Conservation (phyloP, 768 basidiomycete species). For the Ephemerocybe angulata region DNA sequence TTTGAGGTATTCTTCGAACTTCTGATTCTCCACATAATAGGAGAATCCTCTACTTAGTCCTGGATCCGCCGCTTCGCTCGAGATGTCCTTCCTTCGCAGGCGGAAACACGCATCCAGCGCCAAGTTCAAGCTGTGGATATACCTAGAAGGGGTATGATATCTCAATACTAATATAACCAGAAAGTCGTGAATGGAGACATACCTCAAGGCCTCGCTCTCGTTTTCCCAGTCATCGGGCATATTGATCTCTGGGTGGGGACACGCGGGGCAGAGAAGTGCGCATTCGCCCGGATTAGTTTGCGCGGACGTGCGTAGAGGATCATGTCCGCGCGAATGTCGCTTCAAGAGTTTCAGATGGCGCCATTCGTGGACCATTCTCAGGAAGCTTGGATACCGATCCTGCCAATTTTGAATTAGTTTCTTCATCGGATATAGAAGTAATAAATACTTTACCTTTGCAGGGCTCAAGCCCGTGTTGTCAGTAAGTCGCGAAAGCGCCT, state of each 20-base stretch:
- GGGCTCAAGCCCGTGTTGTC: neutral
- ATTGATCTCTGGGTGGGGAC: neutral
- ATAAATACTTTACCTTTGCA: neutral
- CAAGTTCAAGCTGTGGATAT: neutral
- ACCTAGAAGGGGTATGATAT: neutral
- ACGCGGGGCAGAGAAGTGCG: too few species aligned
- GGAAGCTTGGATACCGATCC: neutral
- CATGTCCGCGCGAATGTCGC: neutral
- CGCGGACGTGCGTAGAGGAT: neutral
- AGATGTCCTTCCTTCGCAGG: too few species aligned
- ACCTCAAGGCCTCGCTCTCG: neutral
- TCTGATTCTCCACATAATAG: neutral
- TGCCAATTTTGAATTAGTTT: neutral
- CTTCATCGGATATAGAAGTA: neutral
- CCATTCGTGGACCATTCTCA: neutral
- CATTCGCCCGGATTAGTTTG: neutral
- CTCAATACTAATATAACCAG: too few species aligned
- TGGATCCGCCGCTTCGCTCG: neutral
- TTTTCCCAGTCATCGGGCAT: neutral
- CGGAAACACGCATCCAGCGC: neutral
- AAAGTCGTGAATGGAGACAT: neutral
- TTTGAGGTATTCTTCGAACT: neutral
- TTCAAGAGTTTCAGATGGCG: neutral
- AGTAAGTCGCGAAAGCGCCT: too few species aligned
- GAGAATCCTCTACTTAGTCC: neutral